Conservation (phyloP, 148 eudicot species). For the Silene conica region DNA sequence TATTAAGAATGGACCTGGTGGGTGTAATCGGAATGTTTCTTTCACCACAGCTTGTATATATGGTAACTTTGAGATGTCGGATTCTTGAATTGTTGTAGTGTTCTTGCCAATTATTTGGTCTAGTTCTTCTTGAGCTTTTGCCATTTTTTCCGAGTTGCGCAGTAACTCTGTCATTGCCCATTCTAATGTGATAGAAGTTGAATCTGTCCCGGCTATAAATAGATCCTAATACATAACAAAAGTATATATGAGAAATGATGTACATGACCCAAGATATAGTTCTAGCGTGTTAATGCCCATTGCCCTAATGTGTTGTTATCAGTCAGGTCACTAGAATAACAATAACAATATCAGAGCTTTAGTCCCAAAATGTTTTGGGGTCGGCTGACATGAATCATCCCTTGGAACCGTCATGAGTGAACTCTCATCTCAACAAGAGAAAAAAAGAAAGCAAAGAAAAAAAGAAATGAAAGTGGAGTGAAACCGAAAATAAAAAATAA, state of each 20-base stretch:
- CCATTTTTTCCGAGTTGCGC: slow-evolving; percentile 22
- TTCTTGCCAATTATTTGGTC: slow-evolving; percentile 24
- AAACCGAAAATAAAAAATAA: too few relatives aligned
- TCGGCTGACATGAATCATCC: too few relatives aligned
- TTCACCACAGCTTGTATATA: slow-evolving; percentile 37
- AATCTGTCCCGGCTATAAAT: slow-evolving; percentile 31
- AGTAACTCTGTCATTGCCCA: slow-evolving; percentile 38
- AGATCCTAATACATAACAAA: slow-evolving; percentile 22
- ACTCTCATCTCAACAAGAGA: too few relatives aligned
- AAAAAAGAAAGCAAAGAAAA: too few relatives aligned
- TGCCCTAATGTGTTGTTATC: too few relatives aligned
- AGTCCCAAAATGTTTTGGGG: too few relatives aligned
- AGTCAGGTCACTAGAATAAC: too few relatives aligned
- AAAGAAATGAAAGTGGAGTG: too few relatives aligned
- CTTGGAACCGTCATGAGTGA: too few relatives aligned
- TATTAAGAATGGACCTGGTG: slow-evolving; percentile 27
- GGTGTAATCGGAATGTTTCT: slow-evolving; percentile 30
- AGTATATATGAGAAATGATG: background rate
- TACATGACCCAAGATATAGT: too few relatives aligned
- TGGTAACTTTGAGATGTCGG: slow-evolving; percentile 20
- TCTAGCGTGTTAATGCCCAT: too few relatives aligned
- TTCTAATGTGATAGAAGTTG: slow-evolving; percentile 28
- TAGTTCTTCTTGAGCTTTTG: slow-evolving; percentile 29
- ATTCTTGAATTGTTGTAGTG: slow-evolving; percentile 23
- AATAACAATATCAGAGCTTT: too few relatives aligned